phyloP scores from a whole-genome alignment of 169 alveolate species.

The Plasmodium billcollinsi region DNA sequence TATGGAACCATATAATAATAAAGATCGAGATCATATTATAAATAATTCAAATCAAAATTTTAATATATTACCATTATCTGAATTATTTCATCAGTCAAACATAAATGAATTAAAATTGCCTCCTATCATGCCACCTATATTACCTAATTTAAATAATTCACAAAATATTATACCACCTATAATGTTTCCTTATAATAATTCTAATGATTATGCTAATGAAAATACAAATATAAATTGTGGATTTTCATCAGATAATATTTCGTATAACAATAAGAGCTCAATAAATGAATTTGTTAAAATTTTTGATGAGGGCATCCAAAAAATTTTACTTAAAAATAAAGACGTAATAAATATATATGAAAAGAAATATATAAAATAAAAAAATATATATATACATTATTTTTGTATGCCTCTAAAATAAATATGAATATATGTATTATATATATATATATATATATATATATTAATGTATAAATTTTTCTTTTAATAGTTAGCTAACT shows the following conservation, averaged over 20 bases:
- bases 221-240: background rate
- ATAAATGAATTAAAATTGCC: constrained; percentile 36
- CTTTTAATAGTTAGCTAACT: constrained; percentile 51
- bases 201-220: background rate
- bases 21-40: background rate
- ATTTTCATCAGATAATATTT: background rate
- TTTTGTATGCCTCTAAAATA: background rate
- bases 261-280: constrained; percentile 6
- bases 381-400: background rate
- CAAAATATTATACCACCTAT: constrained; percentile 57
- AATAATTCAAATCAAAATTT: constrained; percentile 5
- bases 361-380: background rate
- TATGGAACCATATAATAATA: no score
- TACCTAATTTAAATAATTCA: constrained; percentile 25
- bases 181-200: constrained; percentile 17
- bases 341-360: constrained; percentile 25
- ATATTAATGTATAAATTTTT: background rate
- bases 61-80: constrained; percentile 29
- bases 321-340: constrained; percentile 46
- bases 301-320: constrained; percentile 63
- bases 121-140: constrained; percentile 16
- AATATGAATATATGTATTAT: background rate
- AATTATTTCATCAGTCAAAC: constrained; percentile 47
- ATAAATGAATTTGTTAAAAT: constrained; percentile 51
- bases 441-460: background rate